Conservation (phyloP, 768 basidiomycete genomes). For the Collybia sp. region DNA sequence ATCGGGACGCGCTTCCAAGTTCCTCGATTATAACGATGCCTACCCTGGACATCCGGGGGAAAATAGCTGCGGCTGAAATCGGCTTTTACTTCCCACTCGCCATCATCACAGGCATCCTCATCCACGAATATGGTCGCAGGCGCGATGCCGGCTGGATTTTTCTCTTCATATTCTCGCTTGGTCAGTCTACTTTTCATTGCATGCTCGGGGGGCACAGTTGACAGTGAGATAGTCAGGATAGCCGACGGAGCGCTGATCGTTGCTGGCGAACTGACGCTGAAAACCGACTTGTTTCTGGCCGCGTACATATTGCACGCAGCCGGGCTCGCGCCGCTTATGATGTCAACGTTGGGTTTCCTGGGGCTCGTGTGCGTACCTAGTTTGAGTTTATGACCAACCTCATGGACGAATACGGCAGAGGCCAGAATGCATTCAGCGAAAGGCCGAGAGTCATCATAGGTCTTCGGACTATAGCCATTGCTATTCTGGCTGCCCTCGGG, state of each 20-base stretch:
- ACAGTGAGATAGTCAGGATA: conserved; percentile 43
- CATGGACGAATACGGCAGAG: conserved; percentile 21
- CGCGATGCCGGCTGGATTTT: conserved; percentile 66
- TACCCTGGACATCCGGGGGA: conserved; percentile 36
- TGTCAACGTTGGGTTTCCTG: conserved; percentile 42
- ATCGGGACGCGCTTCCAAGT: no score
- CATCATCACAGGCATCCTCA: conserved; percentile 36
- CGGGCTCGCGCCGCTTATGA: conserved; percentile 33
- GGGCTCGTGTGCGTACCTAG: conserved; percentile 37
- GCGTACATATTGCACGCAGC: conserved; percentile 47
- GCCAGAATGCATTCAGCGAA: conserved; percentile 49
- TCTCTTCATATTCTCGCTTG: conserved; percentile 53
- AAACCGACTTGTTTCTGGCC: conserved; percentile 43
- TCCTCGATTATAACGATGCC: conserved; percentile 26
- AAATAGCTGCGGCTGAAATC: conserved; percentile 56
- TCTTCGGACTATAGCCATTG: conserved; percentile 29
- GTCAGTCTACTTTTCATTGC: conserved; percentile 30
- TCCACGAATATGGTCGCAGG: conserved; percentile 50
- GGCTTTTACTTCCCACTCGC: conserved; percentile 57
- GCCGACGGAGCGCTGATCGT: conserved; percentile 53
- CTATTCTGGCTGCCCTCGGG: conserved; percentile 33
- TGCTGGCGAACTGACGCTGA: conserved; percentile 41
- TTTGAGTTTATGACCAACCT: conserved; percentile 8
- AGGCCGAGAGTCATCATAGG: conserved; percentile 32
- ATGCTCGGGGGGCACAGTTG: background rate